These are phyloP conservation scores for Amoeboaphelidium protococcarum DNA, from an alignment of 371 early-diverging fungal genomes.

Conservation along the genomic window DNA sequence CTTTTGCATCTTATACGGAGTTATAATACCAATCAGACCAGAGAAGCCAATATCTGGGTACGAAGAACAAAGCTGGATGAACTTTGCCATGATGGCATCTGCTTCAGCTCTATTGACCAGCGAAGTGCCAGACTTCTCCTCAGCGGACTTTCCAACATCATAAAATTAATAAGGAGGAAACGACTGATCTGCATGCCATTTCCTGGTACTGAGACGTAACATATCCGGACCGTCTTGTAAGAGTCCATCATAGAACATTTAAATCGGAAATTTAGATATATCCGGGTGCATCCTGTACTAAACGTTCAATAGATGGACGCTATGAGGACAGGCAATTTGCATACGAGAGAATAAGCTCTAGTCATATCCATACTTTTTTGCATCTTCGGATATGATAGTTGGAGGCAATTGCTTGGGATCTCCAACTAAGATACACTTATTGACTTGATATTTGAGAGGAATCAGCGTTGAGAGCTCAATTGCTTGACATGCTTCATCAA, in stretches of 20 bases:
- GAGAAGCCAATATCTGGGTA: conserved; percentile 34
- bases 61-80: conserved; percentile 24
- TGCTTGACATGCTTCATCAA: conserved; percentile 95
- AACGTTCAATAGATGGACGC: conserved; percentile 50
- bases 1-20: conserved; percentile 73
- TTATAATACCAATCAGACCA: conserved; percentile 54
- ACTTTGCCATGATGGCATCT: conserved; percentile 35
- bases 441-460: conserved; percentile 56
- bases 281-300: conserved; percentile 94
- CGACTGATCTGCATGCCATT: conserved; percentile 34
- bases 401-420: conserved; percentile 91
- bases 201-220: conserved; percentile 23
- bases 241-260: conserved; percentile 46
- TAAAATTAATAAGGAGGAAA: conserved; percentile 56
- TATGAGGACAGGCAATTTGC: conserved; percentile 25
- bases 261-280: conserved; percentile 56
- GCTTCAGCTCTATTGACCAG: conserved; percentile 58
- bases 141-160: conserved; percentile 38
- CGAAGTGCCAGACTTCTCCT: conserved; percentile 27
- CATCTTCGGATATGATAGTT: conserved; percentile 51
- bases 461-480: conserved; percentile 72
- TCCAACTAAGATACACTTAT: conserved; percentile 75
- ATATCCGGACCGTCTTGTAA: conserved; percentile 51
- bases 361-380: conserved; percentile 46
- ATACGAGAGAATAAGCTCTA: conserved; percentile 68